Evolutionary conservation across 441 rosid species (phyloP), one percentile per base, ranked within the genome.

Genomic region (Sinapis alba): DNA sequence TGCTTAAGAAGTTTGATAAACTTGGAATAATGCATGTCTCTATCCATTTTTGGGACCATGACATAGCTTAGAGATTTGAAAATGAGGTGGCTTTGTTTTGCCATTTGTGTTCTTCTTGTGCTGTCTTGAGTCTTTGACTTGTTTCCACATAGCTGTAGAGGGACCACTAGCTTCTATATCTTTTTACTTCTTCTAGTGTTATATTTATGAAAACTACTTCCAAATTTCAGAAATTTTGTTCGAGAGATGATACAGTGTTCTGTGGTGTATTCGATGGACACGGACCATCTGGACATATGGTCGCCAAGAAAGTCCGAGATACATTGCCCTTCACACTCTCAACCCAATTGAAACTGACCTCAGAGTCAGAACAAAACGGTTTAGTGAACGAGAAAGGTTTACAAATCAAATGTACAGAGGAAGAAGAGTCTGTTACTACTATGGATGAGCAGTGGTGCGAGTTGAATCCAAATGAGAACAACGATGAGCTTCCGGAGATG

Each of bases 191-290:
- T 41, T 30, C 54, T 12, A 27, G 23, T 78, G 77, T 71, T 62
- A 41, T 24, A 18, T 62, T 71, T 27, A 59, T 21, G 59, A 54
- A 71, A 74, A 76, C 70, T 71, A 65, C 73, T 82, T 21, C 71
- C 73, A 66, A 16, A 36, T 78, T 34, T 38, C 84, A 89, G 94
- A 86, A 87, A 64, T 87, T 81, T 80, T 68, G 86, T 68, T 79
- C 92, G 0, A 84, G 84, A 79, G 83, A 83, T 5, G 92, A 83
- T 28, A 82, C 89, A 12, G 66, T 83, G 54, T 89, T 86, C 68
- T 89, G 94, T 68, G 94, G 94, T 57, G 87, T 89, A 65, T 89
- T 89, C 45, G 94, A 89, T 75, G 94, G 94, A 45, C 94, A 89
- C 7, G 94, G 94, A 69, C 94, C 94, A 18, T 87, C 81, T 45